Conservation (phyloP, 345 rosid genomes). For the Lenwebbia sp. region DNA sequence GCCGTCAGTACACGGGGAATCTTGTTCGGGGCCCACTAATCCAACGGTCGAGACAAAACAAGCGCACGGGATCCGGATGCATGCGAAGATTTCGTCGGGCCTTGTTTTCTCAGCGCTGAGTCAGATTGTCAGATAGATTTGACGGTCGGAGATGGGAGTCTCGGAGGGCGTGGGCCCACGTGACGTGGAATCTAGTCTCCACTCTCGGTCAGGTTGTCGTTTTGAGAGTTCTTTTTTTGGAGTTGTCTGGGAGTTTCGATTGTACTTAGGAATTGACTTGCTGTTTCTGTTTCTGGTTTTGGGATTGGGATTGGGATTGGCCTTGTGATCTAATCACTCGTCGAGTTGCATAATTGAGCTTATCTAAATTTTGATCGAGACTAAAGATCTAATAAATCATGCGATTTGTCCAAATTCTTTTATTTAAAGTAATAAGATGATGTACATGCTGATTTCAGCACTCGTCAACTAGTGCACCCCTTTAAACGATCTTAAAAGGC, state of each 20-base stretch:
- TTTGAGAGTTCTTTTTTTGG: not conserved
- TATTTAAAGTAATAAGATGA: not conserved
- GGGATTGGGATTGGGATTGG: not conserved
- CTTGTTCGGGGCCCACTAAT: no score
- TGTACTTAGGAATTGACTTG: not conserved
- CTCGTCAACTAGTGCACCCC: not conserved
- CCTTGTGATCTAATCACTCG: not conserved
- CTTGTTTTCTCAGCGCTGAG: not conserved
- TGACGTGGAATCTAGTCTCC: not conserved
- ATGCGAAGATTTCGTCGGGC: no score
- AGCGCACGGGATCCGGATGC: no score
- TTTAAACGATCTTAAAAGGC: not conserved
- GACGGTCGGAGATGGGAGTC: not conserved
- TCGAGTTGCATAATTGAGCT: not conserved
- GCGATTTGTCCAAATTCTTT: not conserved
- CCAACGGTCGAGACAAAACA: no score
- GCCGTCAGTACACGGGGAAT: no score
- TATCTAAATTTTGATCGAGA: not conserved
- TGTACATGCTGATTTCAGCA: not conserved
- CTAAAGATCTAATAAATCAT: not conserved
- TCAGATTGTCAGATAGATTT: not conserved
- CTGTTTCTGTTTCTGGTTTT: not conserved
- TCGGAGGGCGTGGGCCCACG: not conserved
- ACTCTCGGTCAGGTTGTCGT: not conserved
- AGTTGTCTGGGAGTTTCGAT: not conserved